Evolutionary conservation across 192 early-diverging fungal genomes (phyloP), one percentile per base, ranked within the genome.

Genomic region (Podila epicladia): DNA sequence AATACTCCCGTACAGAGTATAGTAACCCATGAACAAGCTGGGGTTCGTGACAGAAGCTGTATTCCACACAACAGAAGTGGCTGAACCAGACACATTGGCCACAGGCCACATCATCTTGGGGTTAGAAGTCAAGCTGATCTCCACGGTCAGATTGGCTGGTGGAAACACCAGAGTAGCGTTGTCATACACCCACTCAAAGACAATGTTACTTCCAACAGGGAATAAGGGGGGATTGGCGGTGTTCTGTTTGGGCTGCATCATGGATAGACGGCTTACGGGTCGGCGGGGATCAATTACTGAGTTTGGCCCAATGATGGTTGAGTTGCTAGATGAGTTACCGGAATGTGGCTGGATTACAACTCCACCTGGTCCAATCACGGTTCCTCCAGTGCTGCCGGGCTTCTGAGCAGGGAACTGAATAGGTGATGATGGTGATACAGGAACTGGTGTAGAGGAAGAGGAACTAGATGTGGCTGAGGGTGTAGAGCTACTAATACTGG

Each of bases 171-270:
- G 26, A 7, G 74, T 77, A 5, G 67, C 51, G 22, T 77, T 70
- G 48, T 77, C 74, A 55, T 71, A 77, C 0, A 33, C 55, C 74
- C 74, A 77, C 31, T 77, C 74, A 71, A 77, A 71, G 1, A 53
- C 68, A 22, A 77, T 70, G 45, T 71, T 69, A 15, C 51, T 50
- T 15, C 75, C 75, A 2, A 78, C 69, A 9, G 75, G 58, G 29
- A 78, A 78, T 2, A 78, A 28, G 6, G 75, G 69, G 28, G 75
- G 75, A 48, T 78, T 78, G 26, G 28, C 50, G 4, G 69, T 22
- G 38, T 71, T 78, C 35, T 71, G 75, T 62, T 78, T 78, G 5
- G 74, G 74, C n/a, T 77, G 67, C 35, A 70, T 17, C 63, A 77
- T 71, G 1, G 75, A 71, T 22, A 71, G 20, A 9, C 75, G 75